Evolutionary conservation across 1,284 basidiomycete genomes (phyloP), one percentile per base, ranked within the genome.

Genomic region (Psilocybe mexicana): DNA sequence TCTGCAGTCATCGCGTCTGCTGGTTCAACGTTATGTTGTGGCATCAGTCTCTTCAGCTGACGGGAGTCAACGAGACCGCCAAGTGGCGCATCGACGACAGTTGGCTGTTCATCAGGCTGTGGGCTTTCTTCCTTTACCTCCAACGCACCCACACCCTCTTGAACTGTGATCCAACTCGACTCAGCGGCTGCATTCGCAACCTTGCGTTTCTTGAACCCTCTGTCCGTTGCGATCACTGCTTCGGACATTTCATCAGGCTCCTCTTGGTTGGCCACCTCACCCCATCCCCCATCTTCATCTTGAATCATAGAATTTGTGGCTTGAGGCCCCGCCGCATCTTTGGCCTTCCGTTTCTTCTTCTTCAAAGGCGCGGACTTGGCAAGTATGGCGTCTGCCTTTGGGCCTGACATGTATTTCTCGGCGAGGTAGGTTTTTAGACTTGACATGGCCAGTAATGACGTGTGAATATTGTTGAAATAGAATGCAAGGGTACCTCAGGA

Each of bases 301-400:
- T 81, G 75, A 58, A 90, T 78, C 54, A 76, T 73, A 7, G 76
- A 69, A 1, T 71, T 66, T 6, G 54, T 53, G 6, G 65, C 55
- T 5, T 76, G 68, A 3, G 74, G 60, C 51, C 73, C 65, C 5
- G 74, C 58, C n/a, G 70, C 56, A n/a, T 62, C 67, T 30, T 80
- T 79, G 35, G 73, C 74, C 71, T 89, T 92, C 51, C 85, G 82
- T 73, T 91, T 93, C 79, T 92, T 93, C 73, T 87, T 89, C 67
- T 83, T 82, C 53, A 83, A 77, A 0, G 81, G 79, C 1, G 79
- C 81, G 0, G 81, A 74, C 48, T 84, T 83, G 2, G 93, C 79
- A 3, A 98, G 82, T 63, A 99, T 98, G 12, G 94, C 95, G 65
- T 98, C 96, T 2, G 96, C 95, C 71, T 98, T 99, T 0, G 93